Percentiles rank a stretch among this genome's conserved stretches.
These are phyloP conservation scores for Dipteronia dyeriana DNA, from an alignment of 345 rosid genomes.

Conservation along the genomic window DNA sequence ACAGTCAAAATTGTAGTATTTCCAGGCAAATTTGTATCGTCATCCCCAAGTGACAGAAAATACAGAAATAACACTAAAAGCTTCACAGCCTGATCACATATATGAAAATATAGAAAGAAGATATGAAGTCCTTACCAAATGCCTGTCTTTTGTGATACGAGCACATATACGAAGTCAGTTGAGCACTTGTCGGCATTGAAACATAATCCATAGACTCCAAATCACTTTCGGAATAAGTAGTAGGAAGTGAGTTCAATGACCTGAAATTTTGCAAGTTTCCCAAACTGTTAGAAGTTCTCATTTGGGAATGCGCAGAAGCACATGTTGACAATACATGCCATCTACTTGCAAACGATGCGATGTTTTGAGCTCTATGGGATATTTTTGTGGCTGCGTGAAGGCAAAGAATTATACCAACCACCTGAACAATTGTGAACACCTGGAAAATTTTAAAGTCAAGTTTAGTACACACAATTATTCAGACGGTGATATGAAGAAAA, in stretches of 20 bases:
- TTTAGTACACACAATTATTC: neutral
- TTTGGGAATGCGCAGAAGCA: conserved; percentile 43
- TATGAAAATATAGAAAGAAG: neutral
- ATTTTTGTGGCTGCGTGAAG: conserved; percentile 89
- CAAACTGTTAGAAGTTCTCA: conserved; percentile 47
- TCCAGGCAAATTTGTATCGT: too few species aligned
- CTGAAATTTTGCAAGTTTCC: conserved; percentile 47
- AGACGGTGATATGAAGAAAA: neutral
- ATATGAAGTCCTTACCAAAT: conserved; percentile 55
- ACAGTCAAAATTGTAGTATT: too few species aligned
- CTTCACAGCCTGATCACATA: too few species aligned
- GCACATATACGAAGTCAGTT: conserved; percentile 62
- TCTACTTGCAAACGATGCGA: conserved; percentile 69
- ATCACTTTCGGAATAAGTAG: conserved; percentile 74
- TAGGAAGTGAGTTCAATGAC: conserved; percentile 33
- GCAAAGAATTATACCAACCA: conserved; percentile 75
- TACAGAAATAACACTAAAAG: too few species aligned
- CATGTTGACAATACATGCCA: conserved; percentile 93
- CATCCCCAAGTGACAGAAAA: too few species aligned
- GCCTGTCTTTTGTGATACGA: conserved; percentile 84
- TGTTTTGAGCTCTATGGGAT: conserved; percentile 81
- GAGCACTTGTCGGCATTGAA: conserved; percentile 57
- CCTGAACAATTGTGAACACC: conserved; percentile 85
- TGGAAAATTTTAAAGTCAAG: conserved; percentile 25
- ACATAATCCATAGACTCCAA: conserved; percentile 72